Conservation (phyloP, 1,139 yeast genomes). For the Pichia sp. region DNA sequence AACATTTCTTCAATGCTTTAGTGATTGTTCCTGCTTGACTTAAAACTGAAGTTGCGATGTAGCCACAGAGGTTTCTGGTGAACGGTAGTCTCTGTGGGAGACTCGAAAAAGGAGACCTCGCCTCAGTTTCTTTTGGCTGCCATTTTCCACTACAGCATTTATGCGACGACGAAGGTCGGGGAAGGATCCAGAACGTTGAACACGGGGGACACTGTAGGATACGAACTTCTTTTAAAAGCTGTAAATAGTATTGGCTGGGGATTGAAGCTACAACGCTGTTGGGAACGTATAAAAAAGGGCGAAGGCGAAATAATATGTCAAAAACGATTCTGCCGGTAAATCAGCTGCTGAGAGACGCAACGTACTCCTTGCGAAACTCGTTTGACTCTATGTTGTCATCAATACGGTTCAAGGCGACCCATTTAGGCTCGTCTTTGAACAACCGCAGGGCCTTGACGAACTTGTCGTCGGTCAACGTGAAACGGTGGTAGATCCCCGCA, state of each 20-base stretch:
- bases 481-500: slow-evolving; percentile 90
- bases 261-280: neutral
- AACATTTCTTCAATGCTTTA: neutral
- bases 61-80: no score
- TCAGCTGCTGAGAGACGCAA: slow-evolving; percentile 9
- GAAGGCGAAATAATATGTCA: neutral
- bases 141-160: no score
- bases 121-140: no score
- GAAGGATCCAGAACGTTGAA: no score
- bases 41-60: no score
- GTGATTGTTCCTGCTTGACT: neutral
- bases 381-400: slow-evolving; percentile 34
- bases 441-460: slow-evolving; percentile 74
- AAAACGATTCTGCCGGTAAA: neutral
- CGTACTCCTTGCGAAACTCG: slow-evolving; percentile 20
- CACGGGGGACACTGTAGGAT: no score
- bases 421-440: slow-evolving; percentile 92
- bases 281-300: neutral
- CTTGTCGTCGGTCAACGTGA: slow-evolving; percentile 61
- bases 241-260: neutral
- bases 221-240: neutral
- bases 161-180: no score
- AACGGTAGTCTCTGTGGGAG: neutral
- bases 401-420: slow-evolving; percentile 78
- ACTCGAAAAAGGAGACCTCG: neutral